Percentiles rank a stretch among this genome's conserved stretches.
Evolutionary conservation across 495 filamentous ascomycete genomes (phyloP).

Genomic region (Aspergillus ostianus): DNA sequence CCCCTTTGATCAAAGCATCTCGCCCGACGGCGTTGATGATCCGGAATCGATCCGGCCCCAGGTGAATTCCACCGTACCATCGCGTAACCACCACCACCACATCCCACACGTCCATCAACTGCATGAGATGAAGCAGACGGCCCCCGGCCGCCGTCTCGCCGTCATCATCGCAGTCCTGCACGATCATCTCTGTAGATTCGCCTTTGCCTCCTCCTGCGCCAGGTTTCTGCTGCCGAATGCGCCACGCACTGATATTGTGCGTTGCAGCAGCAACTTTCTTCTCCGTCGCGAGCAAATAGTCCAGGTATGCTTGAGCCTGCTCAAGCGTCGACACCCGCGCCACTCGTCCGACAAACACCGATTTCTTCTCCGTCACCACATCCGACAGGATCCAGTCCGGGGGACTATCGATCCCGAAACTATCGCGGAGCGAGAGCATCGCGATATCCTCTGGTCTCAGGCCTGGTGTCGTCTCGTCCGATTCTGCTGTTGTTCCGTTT

Average conservation of each 20-base stretch:
- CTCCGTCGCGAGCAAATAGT: slow-evolving; percentile 73
- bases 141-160: slow-evolving; percentile 93
- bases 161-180: slow-evolving; percentile 93
- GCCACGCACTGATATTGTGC: slow-evolving; percentile 82
- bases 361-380: slow-evolving; percentile 76
- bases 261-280: slow-evolving; percentile 80
- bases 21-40: slow-evolving; percentile 83
- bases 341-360: slow-evolving; percentile 78
- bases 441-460: slow-evolving; percentile 19
- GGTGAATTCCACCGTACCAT: slow-evolving; percentile 89
- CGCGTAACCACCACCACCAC: slow-evolving; percentile 89
- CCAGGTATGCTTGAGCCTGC: slow-evolving; percentile 67
- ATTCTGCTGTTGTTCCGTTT: not conserved
- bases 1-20: slow-evolving; percentile 81
- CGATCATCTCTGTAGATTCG: slow-evolving; percentile 52
- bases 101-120: slow-evolving; percentile 92
- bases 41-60: slow-evolving; percentile 86
- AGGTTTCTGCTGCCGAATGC: slow-evolving; percentile 47
- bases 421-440: slow-evolving; percentile 32
- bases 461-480: slow-evolving; percentile 21
- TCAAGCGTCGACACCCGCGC: slow-evolving; percentile 62
- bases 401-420: slow-evolving; percentile 36
- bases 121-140: slow-evolving; percentile 81
- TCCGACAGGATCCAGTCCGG: slow-evolving; percentile 71
- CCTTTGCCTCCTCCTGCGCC: slow-evolving; percentile 30